phyloP scores from a whole-genome alignment of 495 filamentous ascomycete species.

The Elaphomyces granulatus region DNA sequence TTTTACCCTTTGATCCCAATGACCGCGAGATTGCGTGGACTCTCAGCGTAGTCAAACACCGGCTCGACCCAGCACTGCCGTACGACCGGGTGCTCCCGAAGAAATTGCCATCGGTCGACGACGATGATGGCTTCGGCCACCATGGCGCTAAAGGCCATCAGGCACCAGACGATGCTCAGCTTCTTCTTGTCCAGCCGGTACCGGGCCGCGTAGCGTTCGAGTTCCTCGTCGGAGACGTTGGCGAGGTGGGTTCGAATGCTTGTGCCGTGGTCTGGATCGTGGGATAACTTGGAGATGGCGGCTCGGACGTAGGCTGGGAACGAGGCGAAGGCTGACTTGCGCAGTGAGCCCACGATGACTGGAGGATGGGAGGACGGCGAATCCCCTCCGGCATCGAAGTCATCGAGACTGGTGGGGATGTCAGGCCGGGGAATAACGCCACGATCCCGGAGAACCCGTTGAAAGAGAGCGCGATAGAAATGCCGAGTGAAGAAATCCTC shows the following conservation, averaged over 20 bases:
- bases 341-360: slow-evolving; percentile 72
- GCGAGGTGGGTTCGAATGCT: slow-evolving; percentile 46
- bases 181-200: slow-evolving; percentile 61
- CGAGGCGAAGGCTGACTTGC: slow-evolving; percentile 63
- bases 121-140: slow-evolving; percentile 84
- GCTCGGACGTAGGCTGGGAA: slow-evolving; percentile 68
- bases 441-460: slow-evolving; percentile 75
- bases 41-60: slow-evolving; percentile 81
- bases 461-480: slow-evolving; percentile 82
- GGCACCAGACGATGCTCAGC: slow-evolving; percentile 70
- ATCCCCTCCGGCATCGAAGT: slow-evolving; percentile 25
- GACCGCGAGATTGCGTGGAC: slow-evolving; percentile 77
- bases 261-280: slow-evolving; percentile 39
- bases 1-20: slow-evolving; percentile 65
- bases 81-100: slow-evolving; percentile 57
- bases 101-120: slow-evolving; percentile 79
- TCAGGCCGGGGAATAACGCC: slow-evolving; percentile 51
- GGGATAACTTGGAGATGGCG: slow-evolving; percentile 56
- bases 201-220: slow-evolving; percentile 48
- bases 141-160: slow-evolving; percentile 89
- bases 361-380: slow-evolving; percentile 25
- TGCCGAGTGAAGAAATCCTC: slow-evolving; percentile 84
- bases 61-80: slow-evolving; percentile 77
- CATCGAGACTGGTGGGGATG: slow-evolving; percentile 18
- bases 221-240: slow-evolving; percentile 55